Conservation (phyloP, 345 rosid species). For the Turritis glabra region DNA sequence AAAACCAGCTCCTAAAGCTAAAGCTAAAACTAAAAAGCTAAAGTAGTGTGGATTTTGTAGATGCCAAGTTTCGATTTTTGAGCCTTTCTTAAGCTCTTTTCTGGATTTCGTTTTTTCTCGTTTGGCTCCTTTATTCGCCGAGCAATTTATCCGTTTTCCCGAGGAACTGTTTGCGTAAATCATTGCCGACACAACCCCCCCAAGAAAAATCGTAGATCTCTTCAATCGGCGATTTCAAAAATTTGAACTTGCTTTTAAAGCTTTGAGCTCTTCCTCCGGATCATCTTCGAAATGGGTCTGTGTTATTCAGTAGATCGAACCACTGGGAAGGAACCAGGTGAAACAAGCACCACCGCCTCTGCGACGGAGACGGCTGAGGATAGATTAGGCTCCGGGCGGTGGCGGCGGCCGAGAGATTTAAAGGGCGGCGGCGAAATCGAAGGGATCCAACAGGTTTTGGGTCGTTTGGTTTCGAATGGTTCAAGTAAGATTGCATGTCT, state of each 20-base stretch:
- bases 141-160: constrained; percentile 1
- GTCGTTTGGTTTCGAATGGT: constrained; percentile 62
- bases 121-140: constrained; percentile 20
- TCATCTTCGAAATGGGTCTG: constrained; percentile 57
- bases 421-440: constrained; percentile 39
- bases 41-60: constrained; percentile 27
- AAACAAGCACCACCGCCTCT: constrained; percentile 33
- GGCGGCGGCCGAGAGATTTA: constrained; percentile 55
- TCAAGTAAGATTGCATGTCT: constrained; percentile 69
- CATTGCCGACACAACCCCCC: constrained; percentile 27
- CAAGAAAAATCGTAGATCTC: neutral
- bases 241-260: neutral
- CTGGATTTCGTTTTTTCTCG: constrained; percentile 28
- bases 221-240: constrained; percentile 4
- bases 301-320: constrained; percentile 58
- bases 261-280: constrained; percentile 3
- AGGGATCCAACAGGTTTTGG: constrained; percentile 51
- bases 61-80: constrained; percentile 25
- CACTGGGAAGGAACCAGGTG: constrained; percentile 41
- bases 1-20: constrained; percentile 7
- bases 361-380: constrained; percentile 27
- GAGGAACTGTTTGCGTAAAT: neutral
- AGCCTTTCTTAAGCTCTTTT: constrained; percentile 29
- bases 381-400: constrained; percentile 41
- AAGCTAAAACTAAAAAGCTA: constrained; percentile 32